Evolutionary conservation across 345 rosid genomes (phyloP), one percentile per base, ranked within the genome.

Genomic region (Odontarrhena argentea): DNA sequence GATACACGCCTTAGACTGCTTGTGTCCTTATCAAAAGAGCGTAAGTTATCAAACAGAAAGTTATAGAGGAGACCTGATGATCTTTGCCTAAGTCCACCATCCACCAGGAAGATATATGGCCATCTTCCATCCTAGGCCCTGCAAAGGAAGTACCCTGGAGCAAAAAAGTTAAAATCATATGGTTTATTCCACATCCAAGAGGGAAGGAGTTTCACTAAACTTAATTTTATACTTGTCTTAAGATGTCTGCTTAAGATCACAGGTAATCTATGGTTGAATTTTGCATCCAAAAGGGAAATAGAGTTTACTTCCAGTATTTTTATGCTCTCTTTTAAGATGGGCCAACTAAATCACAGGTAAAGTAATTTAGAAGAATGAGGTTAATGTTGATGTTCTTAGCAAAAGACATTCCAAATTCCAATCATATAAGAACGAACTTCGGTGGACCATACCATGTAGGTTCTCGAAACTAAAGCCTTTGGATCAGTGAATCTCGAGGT

Each of bases 41-140:
- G 28, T 12, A 50, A 10, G 53, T 53, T n/a, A 45, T 12, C 13
- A 55, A 47, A 26, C 65, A 47, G n/a, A 52, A 67, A 3, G 63
- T 18, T 25, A 30, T 59, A 50, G 8, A 68, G 32, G 44, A 53
- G 59, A 91, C 99, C 96, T 91, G 96, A 80, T 86, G 99, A 74
- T 94, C 86, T 81, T 86, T 77, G 63, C 97, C 96, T 24, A 93
- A 67, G 78, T 90, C 98, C 65, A 93, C 83, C 91, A 83, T 81
- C 98, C 98, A 93, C 98, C 98, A 93, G 0, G 96, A 74, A 57
- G 78, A 79, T 64, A 71, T 80, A 25, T 24, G 75, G 30, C 96
- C 92, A 11, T 79, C 75, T 80, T 94, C 96, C 70, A 83, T 76
- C 38, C 96, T 83, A 54, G 96, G 88, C 67, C 99, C 96, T 37